These are phyloP conservation scores for Nicotiana knightiana DNA, from an alignment of 257 asterid species.

Conservation along the genomic window DNA sequence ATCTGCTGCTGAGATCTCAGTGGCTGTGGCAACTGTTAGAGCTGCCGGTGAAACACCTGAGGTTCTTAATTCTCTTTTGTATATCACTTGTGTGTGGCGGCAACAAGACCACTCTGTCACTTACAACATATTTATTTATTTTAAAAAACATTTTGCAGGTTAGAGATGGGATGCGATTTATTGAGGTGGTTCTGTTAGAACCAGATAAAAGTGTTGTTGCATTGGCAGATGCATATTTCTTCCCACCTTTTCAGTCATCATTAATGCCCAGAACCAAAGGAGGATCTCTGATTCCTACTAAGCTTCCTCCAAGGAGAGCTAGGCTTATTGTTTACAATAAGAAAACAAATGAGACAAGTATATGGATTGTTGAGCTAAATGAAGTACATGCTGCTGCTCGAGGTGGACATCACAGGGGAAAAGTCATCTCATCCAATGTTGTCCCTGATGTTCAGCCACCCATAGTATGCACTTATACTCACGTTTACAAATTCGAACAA, in stretches of 20 bases:
- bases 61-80: slow-evolving; percentile 30
- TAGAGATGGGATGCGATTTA: slow-evolving; percentile 89
- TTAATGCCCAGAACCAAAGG: slow-evolving; percentile 77
- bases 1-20: slow-evolving; percentile 83
- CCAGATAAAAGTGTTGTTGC: slow-evolving; percentile 88
- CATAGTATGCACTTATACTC: slow-evolving; percentile 41
- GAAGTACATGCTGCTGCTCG: slow-evolving; percentile 96
- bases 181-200: slow-evolving; percentile 88
- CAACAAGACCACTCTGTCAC: neutral
- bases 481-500: too few species aligned
- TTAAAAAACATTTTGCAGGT: slow-evolving; percentile 40
- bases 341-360: slow-evolving; percentile 83
- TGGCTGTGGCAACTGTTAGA: slow-evolving; percentile 91
- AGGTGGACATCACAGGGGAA: slow-evolving; percentile 96
- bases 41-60: slow-evolving; percentile 99
- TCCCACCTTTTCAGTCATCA: slow-evolving; percentile 96
- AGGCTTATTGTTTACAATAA: slow-evolving; percentile 81
- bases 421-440: slow-evolving; percentile 65
- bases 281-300: slow-evolving; percentile 67
- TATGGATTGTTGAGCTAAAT: slow-evolving; percentile 89
- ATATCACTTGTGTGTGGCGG: neutral
- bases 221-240: slow-evolving; percentile 93
- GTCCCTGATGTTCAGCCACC: slow-evolving; percentile 97
- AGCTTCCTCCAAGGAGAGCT: slow-evolving; percentile 95
- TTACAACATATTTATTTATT: neutral